These are phyloP conservation scores for Pseudogymnoascus sp. DNA, from an alignment of 2,329 filamentous ascomycete species.

Conservation along the genomic window DNA sequence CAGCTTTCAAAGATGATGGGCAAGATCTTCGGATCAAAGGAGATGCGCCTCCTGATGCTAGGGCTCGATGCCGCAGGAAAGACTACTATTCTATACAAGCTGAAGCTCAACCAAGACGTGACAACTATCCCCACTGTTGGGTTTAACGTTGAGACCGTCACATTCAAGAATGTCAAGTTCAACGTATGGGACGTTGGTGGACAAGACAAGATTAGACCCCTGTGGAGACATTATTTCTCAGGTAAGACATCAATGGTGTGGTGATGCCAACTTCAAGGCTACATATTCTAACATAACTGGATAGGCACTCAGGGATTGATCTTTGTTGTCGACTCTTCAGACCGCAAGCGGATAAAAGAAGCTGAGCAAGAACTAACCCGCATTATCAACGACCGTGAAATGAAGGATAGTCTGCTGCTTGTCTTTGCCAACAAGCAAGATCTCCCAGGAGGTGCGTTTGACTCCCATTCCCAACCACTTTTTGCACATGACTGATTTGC, in stretches of 20 bases:
- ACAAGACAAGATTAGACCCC: constrained; percentile 95
- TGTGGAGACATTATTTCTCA: constrained; percentile 97
- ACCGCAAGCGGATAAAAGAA: constrained; percentile 85
- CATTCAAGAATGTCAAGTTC: constrained; percentile 99
- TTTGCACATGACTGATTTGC: neutral
- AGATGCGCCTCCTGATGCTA: constrained; percentile 98
- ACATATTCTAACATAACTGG: neutral
- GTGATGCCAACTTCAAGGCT: constrained; percentile 24
- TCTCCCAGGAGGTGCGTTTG: constrained; percentile 62
- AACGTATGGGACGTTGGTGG: constrained; percentile 99
- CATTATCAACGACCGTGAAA: constrained; percentile 96
- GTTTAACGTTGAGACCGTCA: constrained; percentile 98
- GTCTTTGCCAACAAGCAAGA: constrained; percentile 99
- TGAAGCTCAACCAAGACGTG: constrained; percentile 96
- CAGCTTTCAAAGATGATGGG: constrained; percentile 94
- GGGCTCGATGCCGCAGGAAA: constrained; percentile 97
- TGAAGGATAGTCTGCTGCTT: constrained; percentile 87
- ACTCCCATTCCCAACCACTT: constrained; percentile 6
- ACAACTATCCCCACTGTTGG: constrained; percentile 97
- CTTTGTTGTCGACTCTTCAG: constrained; percentile 96
- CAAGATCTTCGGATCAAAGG: constrained; percentile 98
- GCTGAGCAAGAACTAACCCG: constrained; percentile 88
- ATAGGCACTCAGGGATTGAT: constrained; percentile 92
- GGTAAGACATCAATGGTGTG: constrained; percentile 40
- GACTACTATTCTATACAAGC: constrained; percentile 98